A percentile compares a stretch with the other conserved stretches of the same genome.
These are phyloP conservation scores for Talaromyces wortmannii DNA, from an alignment of 495 filamentous ascomycete genomes.

Conservation along the genomic window DNA sequence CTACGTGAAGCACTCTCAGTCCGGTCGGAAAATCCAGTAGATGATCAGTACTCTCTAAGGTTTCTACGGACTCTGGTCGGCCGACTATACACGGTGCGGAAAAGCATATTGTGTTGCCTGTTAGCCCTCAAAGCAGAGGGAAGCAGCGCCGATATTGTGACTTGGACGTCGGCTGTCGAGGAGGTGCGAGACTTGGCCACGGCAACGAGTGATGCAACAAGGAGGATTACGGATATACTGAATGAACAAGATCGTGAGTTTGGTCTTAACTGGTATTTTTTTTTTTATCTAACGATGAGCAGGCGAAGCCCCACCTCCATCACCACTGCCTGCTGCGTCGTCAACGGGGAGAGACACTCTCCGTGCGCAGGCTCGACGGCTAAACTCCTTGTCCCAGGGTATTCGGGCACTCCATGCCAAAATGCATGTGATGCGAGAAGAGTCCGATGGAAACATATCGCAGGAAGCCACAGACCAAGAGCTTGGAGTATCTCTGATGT, in stretches of 20 bases:
- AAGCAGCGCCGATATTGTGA: slow-evolving; percentile 66
- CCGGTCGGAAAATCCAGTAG: slow-evolving; percentile 52
- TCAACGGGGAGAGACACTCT: slow-evolving; percentile 63
- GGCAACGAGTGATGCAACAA: slow-evolving; percentile 44
- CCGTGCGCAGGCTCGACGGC: slow-evolving; percentile 75
- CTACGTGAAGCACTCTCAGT: slow-evolving; percentile 58
- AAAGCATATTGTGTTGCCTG: slow-evolving; percentile 78
- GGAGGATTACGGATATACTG: slow-evolving; percentile 61
- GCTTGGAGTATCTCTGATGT: slow-evolving; percentile 66
- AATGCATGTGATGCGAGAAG: slow-evolving; percentile 86
- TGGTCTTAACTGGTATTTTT: neutral
- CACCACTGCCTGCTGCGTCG: slow-evolving; percentile 62
- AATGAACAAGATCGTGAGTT: slow-evolving; percentile 76
- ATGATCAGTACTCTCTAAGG: slow-evolving; percentile 73
- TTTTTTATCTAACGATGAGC: slow-evolving; percentile 15
- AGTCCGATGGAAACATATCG: slow-evolving; percentile 71
- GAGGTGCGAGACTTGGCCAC: slow-evolving; percentile 58
- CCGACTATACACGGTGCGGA: slow-evolving; percentile 71
- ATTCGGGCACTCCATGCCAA: slow-evolving; percentile 92
- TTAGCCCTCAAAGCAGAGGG: slow-evolving; percentile 85
- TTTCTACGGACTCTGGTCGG: slow-evolving; percentile 72
- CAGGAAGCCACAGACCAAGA: slow-evolving; percentile 58
- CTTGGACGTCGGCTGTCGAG: slow-evolving; percentile 75
- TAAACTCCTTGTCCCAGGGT: slow-evolving; percentile 81
- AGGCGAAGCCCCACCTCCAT: slow-evolving; percentile 49